Base-by-base conservation (phyloP, 1,284 basidiomycete species). In the Rhodotorula sp. region DNA sequence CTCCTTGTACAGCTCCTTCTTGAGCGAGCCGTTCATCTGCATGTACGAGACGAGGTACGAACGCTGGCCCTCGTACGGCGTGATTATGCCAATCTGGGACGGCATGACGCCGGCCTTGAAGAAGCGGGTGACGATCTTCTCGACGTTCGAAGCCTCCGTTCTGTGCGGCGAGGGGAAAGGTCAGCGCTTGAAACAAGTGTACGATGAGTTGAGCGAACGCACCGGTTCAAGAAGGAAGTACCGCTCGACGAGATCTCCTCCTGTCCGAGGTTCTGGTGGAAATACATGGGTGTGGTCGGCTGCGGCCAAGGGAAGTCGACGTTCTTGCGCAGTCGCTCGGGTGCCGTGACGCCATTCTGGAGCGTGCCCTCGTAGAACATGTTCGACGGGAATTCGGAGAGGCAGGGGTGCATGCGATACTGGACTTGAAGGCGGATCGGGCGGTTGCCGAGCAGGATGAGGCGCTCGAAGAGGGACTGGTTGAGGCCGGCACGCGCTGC, bases 301-400 rank as follows among this genome's bases (percentile, higher is more conserved):
- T 92, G 88, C 7, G 96, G 96, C 96, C 96, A 99, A 1, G 96
- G 96, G 82, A 99, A 99, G 81, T 99, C 95, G 61, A 99, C 92
- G 77, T 97, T 93, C 84, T 94, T 96, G 81, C 94, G 87, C 75
- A 99, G 83, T 56, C 96, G 87, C 80, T 99, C 96, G 2, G 96
- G 95, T 19, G 96, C 96, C 17, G 96, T 99, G 68, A 99, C 96
- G 81, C 96, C 96, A 80, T 99, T 99, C 83, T 99, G 96, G 56
- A 99, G 83, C 0, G 94, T 96, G 29, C 96, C 96, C 81, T 99
- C 96, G 82, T 99, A 99, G 83, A 99, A 99, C 95, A 99, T 98
- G 82, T 99, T 99, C 71, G 93, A 96, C 1, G 96, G 95, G 83
- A 99, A 99, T 81, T 99, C 94, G 59, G 96, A 98, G 58, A 99